phyloP scores from a whole-genome alignment of 164 flowering plant genomes.

The Aristolochia californica region DNA sequence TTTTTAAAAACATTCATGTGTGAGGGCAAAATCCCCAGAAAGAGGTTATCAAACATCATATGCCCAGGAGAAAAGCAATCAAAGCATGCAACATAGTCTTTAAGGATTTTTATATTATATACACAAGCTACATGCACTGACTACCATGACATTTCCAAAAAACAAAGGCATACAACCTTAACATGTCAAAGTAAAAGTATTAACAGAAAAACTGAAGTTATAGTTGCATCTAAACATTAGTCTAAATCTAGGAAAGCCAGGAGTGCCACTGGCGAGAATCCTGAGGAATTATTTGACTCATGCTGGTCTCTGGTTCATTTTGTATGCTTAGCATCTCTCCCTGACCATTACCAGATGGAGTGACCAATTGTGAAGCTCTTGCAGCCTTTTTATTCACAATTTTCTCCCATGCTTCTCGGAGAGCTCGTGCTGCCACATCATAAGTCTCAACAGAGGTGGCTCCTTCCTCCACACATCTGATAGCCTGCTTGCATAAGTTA shows the following conservation, averaged over 20 bases:
- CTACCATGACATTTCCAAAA: too few relatives aligned
- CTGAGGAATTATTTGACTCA: neutral
- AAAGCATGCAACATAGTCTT: too few relatives aligned
- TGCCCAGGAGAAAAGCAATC: too few relatives aligned
- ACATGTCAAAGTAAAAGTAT: neutral
- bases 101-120: too few relatives aligned
- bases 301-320: constrained; percentile 3
- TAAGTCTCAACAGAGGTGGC: constrained; percentile 49
- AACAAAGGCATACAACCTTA: neutral
- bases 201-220: neutral
- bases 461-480: constrained; percentile 78
- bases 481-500: constrained; percentile 56
- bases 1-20: too few relatives aligned
- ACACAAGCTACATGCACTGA: too few relatives aligned
- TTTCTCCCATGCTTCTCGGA: constrained; percentile 45
- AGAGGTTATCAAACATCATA: too few relatives aligned
- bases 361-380: constrained; percentile 26
- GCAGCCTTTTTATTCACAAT: constrained; percentile 43
- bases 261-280: constrained; percentile 9
- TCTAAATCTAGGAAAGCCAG: constrained; percentile 1
- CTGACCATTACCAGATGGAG: constrained; percentile 10
- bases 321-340: constrained; percentile 1
- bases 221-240: too few relatives aligned
- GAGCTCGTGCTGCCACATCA: constrained; percentile 40
- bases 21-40: too few relatives aligned